Percentiles rank a stretch among this genome's conserved stretches.
Evolutionary conservation across 768 basidiomycete species (phyloP).

Genomic region (Lenzites betulinus): DNA sequence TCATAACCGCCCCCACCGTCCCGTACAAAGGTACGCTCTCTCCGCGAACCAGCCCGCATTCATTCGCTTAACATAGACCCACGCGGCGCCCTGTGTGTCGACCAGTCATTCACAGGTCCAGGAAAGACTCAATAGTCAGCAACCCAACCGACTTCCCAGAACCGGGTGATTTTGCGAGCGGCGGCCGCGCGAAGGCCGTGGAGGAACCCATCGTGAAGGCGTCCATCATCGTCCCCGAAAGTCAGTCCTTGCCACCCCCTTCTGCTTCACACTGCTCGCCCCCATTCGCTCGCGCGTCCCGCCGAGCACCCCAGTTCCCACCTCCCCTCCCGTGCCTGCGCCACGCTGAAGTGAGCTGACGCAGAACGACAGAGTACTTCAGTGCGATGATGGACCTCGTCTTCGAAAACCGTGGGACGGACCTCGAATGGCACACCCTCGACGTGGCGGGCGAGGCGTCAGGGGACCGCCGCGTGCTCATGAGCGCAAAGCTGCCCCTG

Average conservation of each 20-base stretch:
- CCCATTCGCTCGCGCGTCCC: background rate
- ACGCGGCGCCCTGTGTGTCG: constrained; percentile 5
- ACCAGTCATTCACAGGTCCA: constrained; percentile 73
- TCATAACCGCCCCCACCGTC: constrained; percentile 94
- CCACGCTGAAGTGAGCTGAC: background rate
- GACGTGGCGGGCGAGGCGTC: constrained; percentile 46
- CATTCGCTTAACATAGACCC: background rate
- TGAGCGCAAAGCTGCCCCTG: constrained; percentile 84
- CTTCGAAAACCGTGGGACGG: constrained; percentile 79
- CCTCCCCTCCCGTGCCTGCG: background rate
- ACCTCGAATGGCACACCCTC: constrained; percentile 83
- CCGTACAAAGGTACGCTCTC: constrained; percentile 74
- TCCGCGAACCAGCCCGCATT: background rate
- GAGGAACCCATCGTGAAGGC: constrained; percentile 94
- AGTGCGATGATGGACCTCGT: constrained; percentile 97
- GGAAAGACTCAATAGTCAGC: constrained; percentile 60
- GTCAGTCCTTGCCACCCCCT: constrained; percentile 39
- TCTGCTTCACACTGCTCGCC: background rate
- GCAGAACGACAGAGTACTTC: constrained; percentile 66
- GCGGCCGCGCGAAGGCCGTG: constrained; percentile 66
- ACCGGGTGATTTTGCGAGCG: constrained; percentile 50
- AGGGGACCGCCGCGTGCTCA: constrained; percentile 62
- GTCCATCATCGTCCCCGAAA: constrained; percentile 92
- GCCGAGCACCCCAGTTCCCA: background rate
- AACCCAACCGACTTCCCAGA: constrained; percentile 98